These are phyloP conservation scores for Abrus precatorius DNA, from an alignment of 306 rosid genomes.

Conservation along the genomic window DNA sequence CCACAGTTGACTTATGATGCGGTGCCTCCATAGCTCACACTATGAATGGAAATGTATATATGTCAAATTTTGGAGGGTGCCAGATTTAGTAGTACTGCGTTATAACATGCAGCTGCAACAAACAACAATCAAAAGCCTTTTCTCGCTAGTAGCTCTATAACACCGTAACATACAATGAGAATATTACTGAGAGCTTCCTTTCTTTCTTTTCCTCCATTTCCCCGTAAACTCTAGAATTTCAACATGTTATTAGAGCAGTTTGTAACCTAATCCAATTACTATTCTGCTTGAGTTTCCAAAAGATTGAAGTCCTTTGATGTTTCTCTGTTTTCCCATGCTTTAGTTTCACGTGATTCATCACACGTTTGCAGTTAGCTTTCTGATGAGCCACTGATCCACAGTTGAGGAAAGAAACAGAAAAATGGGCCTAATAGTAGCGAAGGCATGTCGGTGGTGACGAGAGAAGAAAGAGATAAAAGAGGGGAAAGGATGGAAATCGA, in stretches of 20 bases:
- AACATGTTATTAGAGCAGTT: background rate
- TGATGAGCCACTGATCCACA: too few species aligned
- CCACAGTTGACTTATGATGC: conserved; percentile 23
- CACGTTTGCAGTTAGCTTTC: too few species aligned
- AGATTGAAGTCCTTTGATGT: too few species aligned
- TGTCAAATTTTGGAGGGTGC: conserved; percentile 14
- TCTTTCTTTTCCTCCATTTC: background rate
- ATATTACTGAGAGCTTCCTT: background rate
- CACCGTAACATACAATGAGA: background rate
- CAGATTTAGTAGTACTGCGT: background rate
- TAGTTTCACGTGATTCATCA: too few species aligned
- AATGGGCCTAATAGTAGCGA: too few species aligned
- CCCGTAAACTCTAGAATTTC: background rate
- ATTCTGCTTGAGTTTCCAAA: too few species aligned
- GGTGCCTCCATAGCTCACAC: background rate
- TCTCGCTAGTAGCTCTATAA: background rate
- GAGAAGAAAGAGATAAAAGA: too few species aligned
- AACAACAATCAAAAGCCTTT: background rate
- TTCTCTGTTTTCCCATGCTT: too few species aligned
- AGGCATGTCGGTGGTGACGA: too few species aligned
- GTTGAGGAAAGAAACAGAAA: too few species aligned
- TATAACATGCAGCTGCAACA: background rate
- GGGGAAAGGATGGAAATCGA: too few species aligned
- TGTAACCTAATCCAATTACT: too few species aligned
- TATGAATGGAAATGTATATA: conserved; percentile 27